Evolutionary conservation across 768 basidiomycete genomes (phyloP).

Genomic region (Rhizopogon sp.): DNA sequence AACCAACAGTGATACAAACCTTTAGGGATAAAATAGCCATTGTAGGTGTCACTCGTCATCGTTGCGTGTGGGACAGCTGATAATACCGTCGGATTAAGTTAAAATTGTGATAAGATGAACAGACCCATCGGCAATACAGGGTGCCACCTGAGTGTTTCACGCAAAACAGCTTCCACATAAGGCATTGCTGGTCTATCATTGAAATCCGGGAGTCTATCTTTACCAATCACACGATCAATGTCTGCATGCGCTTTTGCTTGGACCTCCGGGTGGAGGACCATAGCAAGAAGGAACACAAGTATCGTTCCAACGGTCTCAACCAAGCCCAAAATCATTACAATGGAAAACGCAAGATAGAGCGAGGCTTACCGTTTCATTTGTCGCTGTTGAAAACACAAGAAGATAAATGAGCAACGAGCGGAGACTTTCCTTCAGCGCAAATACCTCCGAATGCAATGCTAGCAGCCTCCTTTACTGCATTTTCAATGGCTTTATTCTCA

Average conservation of each 20-base stretch:
- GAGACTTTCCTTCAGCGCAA: not conserved
- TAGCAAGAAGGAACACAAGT: slow-evolving; percentile 2
- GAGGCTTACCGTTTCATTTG: slow-evolving; percentile 13
- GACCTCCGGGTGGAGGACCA: not conserved
- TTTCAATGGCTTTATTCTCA: too few relatives aligned
- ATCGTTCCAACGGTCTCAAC: slow-evolving; percentile 6
- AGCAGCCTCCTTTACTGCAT: slow-evolving; percentile 5
- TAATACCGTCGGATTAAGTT: not conserved
- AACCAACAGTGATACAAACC: slow-evolving; percentile 16
- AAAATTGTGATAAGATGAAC: not conserved
- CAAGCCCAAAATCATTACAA: not conserved
- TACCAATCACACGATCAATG: slow-evolving; percentile 4
- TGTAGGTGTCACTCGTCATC: slow-evolving; percentile 32
- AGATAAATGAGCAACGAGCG: not conserved
- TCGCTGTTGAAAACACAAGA: slow-evolving; percentile 4
- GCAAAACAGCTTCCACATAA: slow-evolving; percentile 1
- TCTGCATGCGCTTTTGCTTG: slow-evolving; percentile 1
- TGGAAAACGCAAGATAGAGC: too few relatives aligned
- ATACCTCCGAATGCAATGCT: slow-evolving; percentile 14
- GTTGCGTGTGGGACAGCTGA: slow-evolving; percentile 16
- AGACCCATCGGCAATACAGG: not conserved
- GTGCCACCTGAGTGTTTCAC: not conserved
- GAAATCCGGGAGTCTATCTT: slow-evolving; percentile 3
- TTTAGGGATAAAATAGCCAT: slow-evolving; percentile 43
- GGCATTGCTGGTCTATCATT: slow-evolving; percentile 1